Base-by-base conservation (phyloP, 768 basidiomycete species). In the Lactifluus pinguis region DNA sequence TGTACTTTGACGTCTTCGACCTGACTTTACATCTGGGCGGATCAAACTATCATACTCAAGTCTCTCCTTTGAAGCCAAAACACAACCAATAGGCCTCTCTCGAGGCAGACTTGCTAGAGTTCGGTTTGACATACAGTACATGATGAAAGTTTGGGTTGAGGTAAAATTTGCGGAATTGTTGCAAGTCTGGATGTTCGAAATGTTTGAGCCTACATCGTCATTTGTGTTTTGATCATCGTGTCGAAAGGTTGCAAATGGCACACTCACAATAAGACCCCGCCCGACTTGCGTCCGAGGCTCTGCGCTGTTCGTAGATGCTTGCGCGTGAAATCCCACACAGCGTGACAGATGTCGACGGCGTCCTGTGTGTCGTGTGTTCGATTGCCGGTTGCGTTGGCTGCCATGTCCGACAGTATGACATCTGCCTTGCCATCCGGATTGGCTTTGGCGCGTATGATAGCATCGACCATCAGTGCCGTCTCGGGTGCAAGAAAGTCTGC, bases 1-100 rank as follows among this genome's bases (percentile, higher is more conserved):
- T 44, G 29, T 45, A 17, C 29, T 30, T 21, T 10, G 4, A 36
- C 15, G 19, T 48, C 42, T 11, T 21, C 30, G 42, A 34, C 19
- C 51, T 30, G 11, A 13, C 5, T 36, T 25, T 48, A 34, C 19
- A 14, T 32, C 17, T 45, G 3, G 6, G 49, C 30, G 49, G 14
- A 32, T 10, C 3, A 11, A 25, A 13, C 5, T 57, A n/a, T 21
- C 21, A 5, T 19, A 19, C 10, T 41, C 25, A 30, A 39, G 39
- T 29, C 10, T 49, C 52, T 2, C 61, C 64, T 52, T 57, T 63
- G 79, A 80, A 92, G 1, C 91, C 91, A 50, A 83, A 76, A 69
- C 94, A 97, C 9, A 97, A 75, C 76, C 86, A 95, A 71, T 93
- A 98, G 0, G 82, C 86, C 69, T 98, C 95, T 32, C 82, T 79